Evolutionary conservation across 176 grass and related monocot genomes (phyloP), one percentile per base, ranked within the genome.

Genomic region (Ensete glaucum): DNA sequence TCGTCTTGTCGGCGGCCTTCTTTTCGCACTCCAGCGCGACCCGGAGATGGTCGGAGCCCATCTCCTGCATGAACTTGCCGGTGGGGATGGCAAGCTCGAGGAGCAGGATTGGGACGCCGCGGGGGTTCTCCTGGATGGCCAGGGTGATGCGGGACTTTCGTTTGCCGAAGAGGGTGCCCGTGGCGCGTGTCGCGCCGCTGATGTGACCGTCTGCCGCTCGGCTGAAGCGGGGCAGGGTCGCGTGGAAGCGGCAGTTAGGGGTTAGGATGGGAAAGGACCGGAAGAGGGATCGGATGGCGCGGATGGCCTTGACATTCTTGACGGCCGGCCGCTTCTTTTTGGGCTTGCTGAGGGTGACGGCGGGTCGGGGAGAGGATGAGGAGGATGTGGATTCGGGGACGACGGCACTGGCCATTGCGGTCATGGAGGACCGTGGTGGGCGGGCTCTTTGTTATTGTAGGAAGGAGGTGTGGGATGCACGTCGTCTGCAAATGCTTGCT

Each of bases 1-100:
- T 83, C 14, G 77, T 63, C 68, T 80, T 85, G 77, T 73, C 69
- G 52, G 52, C 52, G 79, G 81, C 75, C 78, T 83, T 90, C 85
- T 89, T 93, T 77, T 91, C 94, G 72, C 90, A 93, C 85, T 98
- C 90, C 59, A 98, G 77, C 68, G 94, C 90, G 23, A 98, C 84
- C 64, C 90, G 85, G 13, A 93, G 76, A 78, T 91, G 87, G 85
- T 93, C 90, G 19, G 88, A 81, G 67, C 94, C 90, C 94, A 98
- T 91, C 80, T 91, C 90, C 86, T 93, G 94, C 94, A 93, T 93
- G 94, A 97, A 97, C 79, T 89, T 81, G 14, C 88, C 84, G 9
- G 94, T 93, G 52, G 82, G 88, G 71, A 91, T 87, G 50, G 94
- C 90, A 11, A 98, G 86, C 88, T 98, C 94, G 16, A 98, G 84